phyloP scores from a whole-genome alignment of 1,139 yeast genomes.

The Pichia sp. region DNA sequence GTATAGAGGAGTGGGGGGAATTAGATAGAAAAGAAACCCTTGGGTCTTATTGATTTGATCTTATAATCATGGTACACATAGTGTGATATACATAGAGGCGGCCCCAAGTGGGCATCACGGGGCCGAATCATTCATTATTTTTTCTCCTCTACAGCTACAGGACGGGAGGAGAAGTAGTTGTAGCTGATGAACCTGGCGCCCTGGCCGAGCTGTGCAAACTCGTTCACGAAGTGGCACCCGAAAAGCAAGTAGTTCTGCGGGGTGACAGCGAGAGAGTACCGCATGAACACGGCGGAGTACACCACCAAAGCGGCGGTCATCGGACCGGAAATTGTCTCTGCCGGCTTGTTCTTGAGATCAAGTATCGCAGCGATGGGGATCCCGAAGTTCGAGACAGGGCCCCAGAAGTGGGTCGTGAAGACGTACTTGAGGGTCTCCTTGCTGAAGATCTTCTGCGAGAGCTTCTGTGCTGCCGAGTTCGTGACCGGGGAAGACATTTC shows the following conservation, averaged over 20 bases:
- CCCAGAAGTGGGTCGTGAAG: slow-evolving; percentile 53
- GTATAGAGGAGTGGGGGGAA: not conserved
- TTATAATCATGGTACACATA: not conserved
- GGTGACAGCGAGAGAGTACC: slow-evolving; percentile 66
- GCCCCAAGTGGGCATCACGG: too few relatives aligned
- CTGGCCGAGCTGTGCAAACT: slow-evolving; percentile 83
- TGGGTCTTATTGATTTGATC: not conserved
- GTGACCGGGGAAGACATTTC: slow-evolving; percentile 26
- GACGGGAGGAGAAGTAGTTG: slow-evolving; percentile 44
- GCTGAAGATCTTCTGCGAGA: slow-evolving; percentile 34
- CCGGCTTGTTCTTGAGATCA: slow-evolving; percentile 83
- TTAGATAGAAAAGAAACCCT: not conserved
- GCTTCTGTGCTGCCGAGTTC: slow-evolving; percentile 23
- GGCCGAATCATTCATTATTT: not conserved
- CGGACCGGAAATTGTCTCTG: slow-evolving; percentile 88
- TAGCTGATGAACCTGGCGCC: slow-evolving; percentile 74
- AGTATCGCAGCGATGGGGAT: slow-evolving; percentile 92
- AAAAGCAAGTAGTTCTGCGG: slow-evolving; percentile 88
- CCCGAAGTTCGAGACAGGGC: slow-evolving; percentile 96
- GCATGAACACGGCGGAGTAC: slow-evolving; percentile 90
- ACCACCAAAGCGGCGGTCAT: slow-evolving; percentile 90
- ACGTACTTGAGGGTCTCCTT: slow-evolving; percentile 55
- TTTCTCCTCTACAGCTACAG: not conserved
- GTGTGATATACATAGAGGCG: not conserved
- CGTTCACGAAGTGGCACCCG: slow-evolving; percentile 90